Percentiles rank a stretch among this genome's conserved stretches.
Evolutionary conservation across 305 asterid species (phyloP).

Genomic region (Fraxinus latifolia): DNA sequence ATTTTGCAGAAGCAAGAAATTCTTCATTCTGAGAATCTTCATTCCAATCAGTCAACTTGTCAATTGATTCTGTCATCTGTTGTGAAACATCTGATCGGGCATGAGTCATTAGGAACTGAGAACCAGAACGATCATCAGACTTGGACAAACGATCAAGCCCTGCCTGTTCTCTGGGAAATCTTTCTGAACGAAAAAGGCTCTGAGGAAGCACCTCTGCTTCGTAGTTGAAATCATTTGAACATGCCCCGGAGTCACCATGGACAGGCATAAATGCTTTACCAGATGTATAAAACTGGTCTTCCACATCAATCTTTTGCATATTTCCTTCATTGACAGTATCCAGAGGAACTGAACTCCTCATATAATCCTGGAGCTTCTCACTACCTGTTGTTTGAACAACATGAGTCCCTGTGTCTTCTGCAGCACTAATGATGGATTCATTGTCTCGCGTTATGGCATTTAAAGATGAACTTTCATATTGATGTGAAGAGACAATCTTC

Average conservation of each 20-base stretch:
- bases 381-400: slow-evolving; percentile 33
- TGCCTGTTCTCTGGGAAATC: slow-evolving; percentile 63
- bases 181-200: slow-evolving; percentile 61
- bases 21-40: slow-evolving; percentile 34
- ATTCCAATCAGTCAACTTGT: slow-evolving; percentile 41
- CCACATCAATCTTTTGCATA: slow-evolving; percentile 35
- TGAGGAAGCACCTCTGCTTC: slow-evolving; percentile 61
- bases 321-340: slow-evolving; percentile 42
- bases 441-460: slow-evolving; percentile 34
- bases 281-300: slow-evolving; percentile 35
- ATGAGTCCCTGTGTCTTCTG: slow-evolving; percentile 33
- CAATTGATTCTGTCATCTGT: slow-evolving; percentile 48
- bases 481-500: slow-evolving; percentile 36
- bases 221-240: slow-evolving; percentile 37
- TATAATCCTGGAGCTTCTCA: slow-evolving; percentile 44
- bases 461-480: slow-evolving; percentile 27
- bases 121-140: slow-evolving; percentile 65
- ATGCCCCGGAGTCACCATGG: slow-evolving; percentile 40
- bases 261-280: slow-evolving; percentile 34
- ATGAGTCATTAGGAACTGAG: slow-evolving; percentile 53
- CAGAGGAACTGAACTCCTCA: slow-evolving; percentile 26
- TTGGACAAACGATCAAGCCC: slow-evolving; percentile 64
- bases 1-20: slow-evolving; percentile 31
- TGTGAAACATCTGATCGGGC: slow-evolving; percentile 59
- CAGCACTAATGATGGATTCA: slow-evolving; percentile 33